phyloP scores from a whole-genome alignment of 2,329 filamentous ascomycete species.

The Ophiostoma ulmi region DNA sequence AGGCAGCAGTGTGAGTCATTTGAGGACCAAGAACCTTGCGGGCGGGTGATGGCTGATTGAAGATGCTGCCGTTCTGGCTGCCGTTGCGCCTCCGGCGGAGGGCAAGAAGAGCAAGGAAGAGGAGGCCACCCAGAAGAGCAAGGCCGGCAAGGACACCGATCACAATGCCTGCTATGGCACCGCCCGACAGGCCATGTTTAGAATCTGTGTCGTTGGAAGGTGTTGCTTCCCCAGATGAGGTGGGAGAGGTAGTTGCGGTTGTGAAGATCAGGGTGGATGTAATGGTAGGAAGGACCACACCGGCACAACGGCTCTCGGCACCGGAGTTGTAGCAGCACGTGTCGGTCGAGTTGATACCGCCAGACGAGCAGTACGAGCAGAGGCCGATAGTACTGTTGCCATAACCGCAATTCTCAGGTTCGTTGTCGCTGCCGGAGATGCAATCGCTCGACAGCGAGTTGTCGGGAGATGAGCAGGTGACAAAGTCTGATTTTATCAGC shows the following conservation, averaged over 20 bases:
- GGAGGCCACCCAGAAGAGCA: constrained; percentile 61
- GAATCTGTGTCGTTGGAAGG: constrained; percentile 29
- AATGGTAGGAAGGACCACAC: constrained; percentile 72
- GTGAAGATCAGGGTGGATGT: constrained; percentile 62
- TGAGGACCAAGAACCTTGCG: constrained; percentile 46
- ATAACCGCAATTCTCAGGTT: constrained; percentile 83
- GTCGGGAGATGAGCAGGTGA: constrained; percentile 79
- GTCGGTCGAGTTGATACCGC: constrained; percentile 85
- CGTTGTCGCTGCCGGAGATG: constrained; percentile 71
- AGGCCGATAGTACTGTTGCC: constrained; percentile 65
- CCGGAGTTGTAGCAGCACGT: constrained; percentile 86
- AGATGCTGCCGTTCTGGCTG: constrained; percentile 66
- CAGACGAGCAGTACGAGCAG: constrained; percentile 79
- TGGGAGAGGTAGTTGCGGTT: constrained; percentile 40
- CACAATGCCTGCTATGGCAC: constrained; percentile 84
- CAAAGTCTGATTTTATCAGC: constrained; percentile 87
- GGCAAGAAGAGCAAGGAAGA: constrained; percentile 61
- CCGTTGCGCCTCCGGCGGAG: constrained; percentile 47
- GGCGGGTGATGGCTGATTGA: constrained; percentile 85
- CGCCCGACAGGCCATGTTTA: constrained; percentile 60
- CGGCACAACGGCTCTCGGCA: constrained; percentile 65
- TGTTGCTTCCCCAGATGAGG: constrained; percentile 40
- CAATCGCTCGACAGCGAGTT: constrained; percentile 70
- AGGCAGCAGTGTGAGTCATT: constrained; percentile 33
- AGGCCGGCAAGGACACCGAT: constrained; percentile 71